A percentile compares a stretch with the other conserved stretches of the same genome.
Conservation (phyloP, 2,329 filamentous ascomycete species). For the Beauveria sp. region DNA sequence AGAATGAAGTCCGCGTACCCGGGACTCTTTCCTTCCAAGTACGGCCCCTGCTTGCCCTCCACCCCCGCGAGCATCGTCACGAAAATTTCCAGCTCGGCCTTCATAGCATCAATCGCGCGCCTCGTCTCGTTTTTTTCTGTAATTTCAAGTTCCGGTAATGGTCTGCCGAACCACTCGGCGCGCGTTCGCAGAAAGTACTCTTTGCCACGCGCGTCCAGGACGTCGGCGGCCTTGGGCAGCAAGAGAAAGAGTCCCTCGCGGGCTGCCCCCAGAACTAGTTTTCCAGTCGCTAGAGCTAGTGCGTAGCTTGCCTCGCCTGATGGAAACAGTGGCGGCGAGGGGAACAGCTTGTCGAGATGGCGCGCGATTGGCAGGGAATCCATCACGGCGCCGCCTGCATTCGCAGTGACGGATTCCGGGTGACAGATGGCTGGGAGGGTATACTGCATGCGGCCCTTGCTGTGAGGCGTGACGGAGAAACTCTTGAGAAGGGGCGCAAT, state of each 20-base stretch:
- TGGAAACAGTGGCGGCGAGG: background rate
- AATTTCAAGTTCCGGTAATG: background rate
- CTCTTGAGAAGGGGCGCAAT: background rate
- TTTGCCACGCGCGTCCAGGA: background rate
- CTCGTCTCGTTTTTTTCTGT: background rate
- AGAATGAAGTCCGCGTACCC: background rate
- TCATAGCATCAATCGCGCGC: background rate
- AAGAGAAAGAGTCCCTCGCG: background rate
- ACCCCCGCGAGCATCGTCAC: background rate
- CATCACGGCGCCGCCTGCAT: background rate
- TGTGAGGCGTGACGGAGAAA: background rate
- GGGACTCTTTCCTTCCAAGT: background rate
- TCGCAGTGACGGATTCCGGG: background rate
- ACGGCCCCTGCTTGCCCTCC: background rate
- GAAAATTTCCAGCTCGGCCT: background rate
- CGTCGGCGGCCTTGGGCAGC: background rate
- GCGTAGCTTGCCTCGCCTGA: background rate
- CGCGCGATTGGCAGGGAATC: background rate
- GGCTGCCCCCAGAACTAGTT: background rate
- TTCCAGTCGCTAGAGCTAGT: background rate
- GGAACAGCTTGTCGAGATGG: background rate
- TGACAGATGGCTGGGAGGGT: background rate
- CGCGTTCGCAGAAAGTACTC: background rate
- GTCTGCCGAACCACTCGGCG: background rate
- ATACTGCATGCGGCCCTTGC: background rate